Percentiles rank a stretch among this genome's conserved stretches.
Conservation (phyloP, 306 rosid genomes). For the Clitoria ternatea region DNA sequence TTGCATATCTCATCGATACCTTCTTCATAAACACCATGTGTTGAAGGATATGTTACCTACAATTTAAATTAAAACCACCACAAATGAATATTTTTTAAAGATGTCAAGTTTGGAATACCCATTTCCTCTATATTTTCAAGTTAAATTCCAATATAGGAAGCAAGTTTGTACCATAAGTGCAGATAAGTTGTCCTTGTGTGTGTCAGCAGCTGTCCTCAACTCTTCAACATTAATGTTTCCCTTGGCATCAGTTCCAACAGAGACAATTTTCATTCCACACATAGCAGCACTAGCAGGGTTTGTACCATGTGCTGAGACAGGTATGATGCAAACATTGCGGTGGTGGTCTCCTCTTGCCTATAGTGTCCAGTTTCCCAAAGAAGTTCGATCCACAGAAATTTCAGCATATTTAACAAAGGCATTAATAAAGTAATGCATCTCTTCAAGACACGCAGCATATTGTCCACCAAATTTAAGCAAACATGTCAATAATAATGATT, state of each 20-base stretch:
- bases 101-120: not conserved
- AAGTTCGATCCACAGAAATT: conserved; percentile 3
- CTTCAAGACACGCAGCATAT: conserved; percentile 13
- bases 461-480: not conserved
- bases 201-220: conserved; percentile 92
- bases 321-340: conserved; percentile 93
- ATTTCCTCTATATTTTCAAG: not conserved
- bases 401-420: not conserved
- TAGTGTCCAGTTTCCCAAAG: conserved; percentile 28
- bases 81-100: not conserved
- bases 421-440: not conserved
- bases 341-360: conserved; percentile 95
- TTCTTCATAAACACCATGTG: conserved; percentile 98
- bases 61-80: conserved; percentile 35
- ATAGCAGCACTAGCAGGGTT: conserved; percentile 99
- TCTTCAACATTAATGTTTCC: conserved; percentile 93
- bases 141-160: conserved; percentile 12
- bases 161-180: conserved; percentile 71
- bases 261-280: conserved; percentile 96
- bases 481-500: not conserved
- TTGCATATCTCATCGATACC: conserved; percentile 96
- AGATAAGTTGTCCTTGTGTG: conserved; percentile 69
- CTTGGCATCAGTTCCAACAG: conserved; percentile 94
- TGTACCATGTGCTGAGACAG: conserved; percentile 98
- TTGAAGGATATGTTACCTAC: conserved; percentile 97